phyloP scores from a whole-genome alignment of 2,329 filamentous ascomycete genomes.

The Magnaporthiopsis rhizophila region DNA sequence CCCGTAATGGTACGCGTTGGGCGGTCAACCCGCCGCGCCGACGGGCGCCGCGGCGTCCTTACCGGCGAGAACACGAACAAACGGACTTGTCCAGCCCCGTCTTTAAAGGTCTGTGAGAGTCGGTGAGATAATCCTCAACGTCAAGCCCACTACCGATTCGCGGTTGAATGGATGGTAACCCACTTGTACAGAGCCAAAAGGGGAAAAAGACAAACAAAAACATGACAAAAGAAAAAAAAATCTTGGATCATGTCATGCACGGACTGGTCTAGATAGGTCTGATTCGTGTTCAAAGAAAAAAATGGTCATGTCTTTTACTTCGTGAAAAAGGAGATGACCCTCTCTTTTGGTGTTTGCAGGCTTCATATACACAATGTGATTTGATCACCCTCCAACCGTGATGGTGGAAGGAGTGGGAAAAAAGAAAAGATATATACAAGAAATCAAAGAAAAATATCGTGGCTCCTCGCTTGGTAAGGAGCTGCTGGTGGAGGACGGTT shows the following conservation, averaged over 20 bases:
- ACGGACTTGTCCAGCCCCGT: no score
- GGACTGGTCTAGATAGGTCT: neutral
- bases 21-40: neutral
- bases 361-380: neutral
- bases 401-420: constrained; percentile 5
- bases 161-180: neutral
- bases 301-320: neutral
- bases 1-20: neutral
- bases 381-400: neutral
- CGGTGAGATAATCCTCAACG: neutral
- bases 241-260: neutral
- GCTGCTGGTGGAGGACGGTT: neutral
- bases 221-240: neutral
- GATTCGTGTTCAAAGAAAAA: neutral
- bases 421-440: constrained; percentile 4
- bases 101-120: no score
- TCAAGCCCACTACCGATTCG: neutral
- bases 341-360: neutral
- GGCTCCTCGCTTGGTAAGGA: neutral
- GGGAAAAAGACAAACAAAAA: neutral
- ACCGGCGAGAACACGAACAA: neutral
- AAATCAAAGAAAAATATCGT: neutral
- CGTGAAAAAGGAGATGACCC: neutral
- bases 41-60: no score
- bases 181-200: no score